A percentile compares a stretch with the other conserved stretches of the same genome.
phyloP scores from a whole-genome alignment of 768 basidiomycete genomes.

The Lactarius hatsudake region DNA sequence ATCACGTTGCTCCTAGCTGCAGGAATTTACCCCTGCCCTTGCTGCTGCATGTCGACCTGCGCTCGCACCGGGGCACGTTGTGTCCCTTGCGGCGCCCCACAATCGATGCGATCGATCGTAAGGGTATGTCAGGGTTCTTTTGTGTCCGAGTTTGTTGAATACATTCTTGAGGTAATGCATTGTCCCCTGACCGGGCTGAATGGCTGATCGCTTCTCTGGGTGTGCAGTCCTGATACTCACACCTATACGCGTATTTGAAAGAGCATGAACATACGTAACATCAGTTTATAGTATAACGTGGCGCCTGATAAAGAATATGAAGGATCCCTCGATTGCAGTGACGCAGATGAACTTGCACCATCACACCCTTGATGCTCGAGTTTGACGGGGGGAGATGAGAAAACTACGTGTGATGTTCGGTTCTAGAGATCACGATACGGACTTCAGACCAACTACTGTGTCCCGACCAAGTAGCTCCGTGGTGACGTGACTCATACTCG shows the following conservation, averaged over 20 bases:
- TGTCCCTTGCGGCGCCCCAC: not conserved
- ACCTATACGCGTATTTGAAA: not conserved
- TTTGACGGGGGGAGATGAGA: not conserved
- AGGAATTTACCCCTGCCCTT: not conserved
- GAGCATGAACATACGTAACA: not conserved
- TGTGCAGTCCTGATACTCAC: not conserved
- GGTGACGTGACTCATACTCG: slow-evolving; percentile 30
- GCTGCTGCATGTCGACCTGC: not conserved
- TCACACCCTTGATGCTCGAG: not conserved
- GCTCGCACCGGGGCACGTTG: slow-evolving; percentile 1
- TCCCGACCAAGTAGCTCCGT: slow-evolving; percentile 34
- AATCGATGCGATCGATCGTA: slow-evolving; percentile 6
- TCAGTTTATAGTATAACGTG: not conserved
- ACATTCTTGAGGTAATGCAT: slow-evolving; percentile 6
- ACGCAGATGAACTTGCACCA: not conserved
- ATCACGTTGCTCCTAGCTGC: not conserved
- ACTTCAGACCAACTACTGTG: slow-evolving; percentile 32
- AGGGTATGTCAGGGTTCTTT: not conserved
- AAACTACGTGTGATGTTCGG: not conserved
- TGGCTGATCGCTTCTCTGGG: not conserved
- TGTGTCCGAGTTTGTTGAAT: not conserved
- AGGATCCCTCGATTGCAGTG: not conserved
- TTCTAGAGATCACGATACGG: slow-evolving; percentile 7
- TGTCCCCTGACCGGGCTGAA: not conserved
- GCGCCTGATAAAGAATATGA: not conserved